These are phyloP conservation scores for Sphagnurus paluster DNA, from an alignment of 1,284 basidiomycete species.

Conservation along the genomic window DNA sequence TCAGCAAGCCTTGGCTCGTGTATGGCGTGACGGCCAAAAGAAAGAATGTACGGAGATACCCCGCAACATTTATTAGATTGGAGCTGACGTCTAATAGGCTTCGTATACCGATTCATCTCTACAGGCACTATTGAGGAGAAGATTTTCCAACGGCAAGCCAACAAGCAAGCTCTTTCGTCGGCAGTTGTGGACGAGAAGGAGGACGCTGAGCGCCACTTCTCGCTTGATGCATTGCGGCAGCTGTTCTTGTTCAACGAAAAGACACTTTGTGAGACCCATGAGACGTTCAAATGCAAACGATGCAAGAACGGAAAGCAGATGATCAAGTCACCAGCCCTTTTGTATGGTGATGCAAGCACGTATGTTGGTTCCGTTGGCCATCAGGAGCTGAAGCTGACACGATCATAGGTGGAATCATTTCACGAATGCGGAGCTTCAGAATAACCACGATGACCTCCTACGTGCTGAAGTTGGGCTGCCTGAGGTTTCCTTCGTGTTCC, in stretches of 20 bases:
- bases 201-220: constrained; percentile 95
- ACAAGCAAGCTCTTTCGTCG: constrained; percentile 95
- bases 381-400: neutral
- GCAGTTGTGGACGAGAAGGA: constrained; percentile 98
- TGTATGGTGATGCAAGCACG: constrained; percentile 98
- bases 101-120: constrained; percentile 97
- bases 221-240: constrained; percentile 85
- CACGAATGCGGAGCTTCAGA: constrained; percentile 83
- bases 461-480: constrained; percentile 85
- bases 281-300: constrained; percentile 96
- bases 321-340: constrained; percentile 80
- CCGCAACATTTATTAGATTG: neutral
- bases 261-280: constrained; percentile 93
- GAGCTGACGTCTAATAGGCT: constrained; percentile 52
- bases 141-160: constrained; percentile 95
- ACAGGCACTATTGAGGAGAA: constrained; percentile 99
- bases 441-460: constrained; percentile 94
- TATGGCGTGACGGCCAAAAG: constrained; percentile 99
- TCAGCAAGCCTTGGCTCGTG: constrained; percentile 96
- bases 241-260: constrained; percentile 91
- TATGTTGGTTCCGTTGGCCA: constrained; percentile 44
- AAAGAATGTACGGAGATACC: constrained; percentile 79
- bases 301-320: constrained; percentile 89
- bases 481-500: constrained; percentile 91
- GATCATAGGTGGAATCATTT: constrained; percentile 94